Percentiles rank a stretch among this genome's conserved stretches.
These are phyloP conservation scores for Pelargonium myrrhifolium DNA, from an alignment of 441 rosid genomes.

Conservation along the genomic window DNA sequence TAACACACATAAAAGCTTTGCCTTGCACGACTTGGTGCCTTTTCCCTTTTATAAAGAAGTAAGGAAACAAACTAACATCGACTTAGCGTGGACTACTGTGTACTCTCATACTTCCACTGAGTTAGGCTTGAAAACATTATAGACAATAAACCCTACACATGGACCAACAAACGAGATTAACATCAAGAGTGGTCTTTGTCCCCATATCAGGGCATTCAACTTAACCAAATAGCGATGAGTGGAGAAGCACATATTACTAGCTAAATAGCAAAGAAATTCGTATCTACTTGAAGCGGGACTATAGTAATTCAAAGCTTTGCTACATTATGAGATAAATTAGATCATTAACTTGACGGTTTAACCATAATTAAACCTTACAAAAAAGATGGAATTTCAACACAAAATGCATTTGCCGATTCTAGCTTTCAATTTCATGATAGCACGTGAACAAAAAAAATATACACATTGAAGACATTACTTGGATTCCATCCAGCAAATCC, in stretches of 20 bases:
- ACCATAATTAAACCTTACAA: too few species aligned
- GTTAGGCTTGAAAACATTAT: not conserved
- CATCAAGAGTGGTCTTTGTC: too few species aligned
- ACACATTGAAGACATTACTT: slow-evolving; percentile 36
- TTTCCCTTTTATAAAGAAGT: too few species aligned
- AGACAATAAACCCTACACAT: not conserved
- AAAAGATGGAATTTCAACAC: not conserved
- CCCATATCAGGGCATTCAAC: too few species aligned
- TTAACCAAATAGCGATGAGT: too few species aligned
- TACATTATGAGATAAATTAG: not conserved
- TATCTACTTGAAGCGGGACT: not conserved
- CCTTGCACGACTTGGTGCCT: not conserved
- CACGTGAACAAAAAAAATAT: not conserved
- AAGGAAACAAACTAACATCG: not conserved
- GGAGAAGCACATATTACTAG: not conserved
- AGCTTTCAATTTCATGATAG: not conserved
- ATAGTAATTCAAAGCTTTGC: not conserved
- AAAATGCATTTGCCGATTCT: not conserved
- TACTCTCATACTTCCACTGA: not conserved
- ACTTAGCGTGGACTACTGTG: not conserved
- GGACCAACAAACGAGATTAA: not conserved
- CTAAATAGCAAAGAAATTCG: not conserved
- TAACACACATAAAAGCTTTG: not conserved
- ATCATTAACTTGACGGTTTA: not conserved
- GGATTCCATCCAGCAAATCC: slow-evolving; percentile 96